Base-by-base conservation (phyloP, 78 protist species). In the Dictyostelium purpureum region DNA sequence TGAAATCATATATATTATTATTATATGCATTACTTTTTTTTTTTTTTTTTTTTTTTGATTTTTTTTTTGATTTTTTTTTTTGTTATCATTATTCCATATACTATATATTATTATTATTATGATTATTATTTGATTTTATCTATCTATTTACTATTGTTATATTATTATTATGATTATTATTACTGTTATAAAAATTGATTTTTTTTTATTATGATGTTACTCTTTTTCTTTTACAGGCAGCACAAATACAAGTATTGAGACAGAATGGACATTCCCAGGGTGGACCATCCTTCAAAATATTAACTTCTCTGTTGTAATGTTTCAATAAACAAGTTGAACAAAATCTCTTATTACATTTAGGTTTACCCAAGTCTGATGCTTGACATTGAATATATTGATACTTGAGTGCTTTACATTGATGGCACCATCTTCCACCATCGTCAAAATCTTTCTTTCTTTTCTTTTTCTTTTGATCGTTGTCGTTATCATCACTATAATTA, bases 141-240 rank as follows among this genome's bases (percentile, higher is more conserved):
- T n/a, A n/a, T n/a, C n/a, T 66, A 24, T 24, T 28, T 45, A 45
- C 26, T 37, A 42, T 37, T 45, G 26, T 43, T 73, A 57, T 57
- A 57, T n/a, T 57, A 57, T 57, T 57, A 57, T 54, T n/a, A 54
- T 24, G 19, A 9, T 57, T 57, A 57, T n/a, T 57, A 57, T 57
- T 57, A 26, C 26, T 26, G 37, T 57, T 57, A 57, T 47, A 47
- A 9, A 7, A 43, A 43, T 43, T 4, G 7, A 47, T 47, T 10
- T 47, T 0, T 47, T 14, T 47, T 14, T 14, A 47, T 47, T 47
- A 47, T 16, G 37, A 11, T 42, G 56, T 83, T 83, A 69, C 90
- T 63, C 90, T 83, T 59, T 57, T 85, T 73, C 92, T 85, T 73
- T 85, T 85, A 61, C 92, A 85, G n/a, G 92, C 92, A 43, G 92